Conservation (phyloP, 179 eudicot species). For the Camellia oleifera region DNA sequence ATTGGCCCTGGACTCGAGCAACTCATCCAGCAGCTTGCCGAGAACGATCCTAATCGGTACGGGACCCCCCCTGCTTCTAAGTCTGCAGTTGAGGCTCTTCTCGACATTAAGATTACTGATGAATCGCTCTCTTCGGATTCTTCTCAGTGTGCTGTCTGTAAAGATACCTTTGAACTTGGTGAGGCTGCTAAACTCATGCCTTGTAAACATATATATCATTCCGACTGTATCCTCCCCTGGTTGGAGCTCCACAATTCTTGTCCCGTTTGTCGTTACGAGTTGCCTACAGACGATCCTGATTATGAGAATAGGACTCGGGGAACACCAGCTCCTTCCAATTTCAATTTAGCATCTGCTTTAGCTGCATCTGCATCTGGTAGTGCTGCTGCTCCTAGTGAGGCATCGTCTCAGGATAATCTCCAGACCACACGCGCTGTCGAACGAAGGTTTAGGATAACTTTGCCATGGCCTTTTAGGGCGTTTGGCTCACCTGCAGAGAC, state of each 20-base stretch:
- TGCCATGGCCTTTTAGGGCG: not conserved
- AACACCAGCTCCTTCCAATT: not conserved
- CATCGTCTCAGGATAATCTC: conserved; percentile 21
- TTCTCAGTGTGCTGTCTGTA: conserved; percentile 74
- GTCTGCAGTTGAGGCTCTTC: conserved; percentile 50
- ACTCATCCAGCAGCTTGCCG: conserved; percentile 71
- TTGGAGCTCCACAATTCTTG: conserved; percentile 86
- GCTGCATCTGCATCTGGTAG: not conserved
- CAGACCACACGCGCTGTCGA: conserved; percentile 40
- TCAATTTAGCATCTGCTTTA: not conserved
- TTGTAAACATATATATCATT: conserved; percentile 31
- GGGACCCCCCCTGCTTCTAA: conserved; percentile 68
- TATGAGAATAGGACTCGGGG: conserved; percentile 46
- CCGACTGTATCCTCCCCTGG: conserved; percentile 78
- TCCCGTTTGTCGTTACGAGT: conserved; percentile 78
- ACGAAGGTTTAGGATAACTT: conserved; percentile 25
- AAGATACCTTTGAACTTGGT: conserved; percentile 54
- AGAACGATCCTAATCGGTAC: conserved; percentile 32
- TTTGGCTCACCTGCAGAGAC: conserved; percentile 35
- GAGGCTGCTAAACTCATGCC: conserved; percentile 72
- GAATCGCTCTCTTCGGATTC: conserved; percentile 52
- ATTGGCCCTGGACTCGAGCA: conserved; percentile 72
- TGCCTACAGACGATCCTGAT: conserved; percentile 83
- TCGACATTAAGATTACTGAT: conserved; percentile 34
- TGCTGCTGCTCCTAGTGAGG: conserved; percentile 13